These are phyloP conservation scores for Aureobasidium zeae DNA, from an alignment of 2,329 filamentous ascomycete genomes.

Conservation along the genomic window DNA sequence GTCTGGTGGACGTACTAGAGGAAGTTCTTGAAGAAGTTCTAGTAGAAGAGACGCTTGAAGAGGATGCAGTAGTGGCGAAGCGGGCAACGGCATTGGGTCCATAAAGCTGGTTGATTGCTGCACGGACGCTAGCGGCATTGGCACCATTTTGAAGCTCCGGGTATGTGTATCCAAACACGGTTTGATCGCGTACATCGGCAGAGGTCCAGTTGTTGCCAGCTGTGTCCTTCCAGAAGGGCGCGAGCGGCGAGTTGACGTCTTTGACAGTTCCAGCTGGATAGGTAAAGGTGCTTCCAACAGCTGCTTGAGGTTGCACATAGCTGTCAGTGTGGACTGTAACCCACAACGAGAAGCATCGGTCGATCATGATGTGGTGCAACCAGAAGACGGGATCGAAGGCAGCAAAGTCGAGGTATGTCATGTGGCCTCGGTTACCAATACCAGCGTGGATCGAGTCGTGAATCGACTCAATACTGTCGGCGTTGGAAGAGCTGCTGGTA, in stretches of 20 bases:
- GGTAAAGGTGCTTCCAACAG: conserved; percentile 52
- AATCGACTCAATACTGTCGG: conserved; percentile 49
- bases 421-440: conserved; percentile 54
- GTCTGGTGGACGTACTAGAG: too few relatives aligned
- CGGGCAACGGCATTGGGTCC: conserved; percentile 1
- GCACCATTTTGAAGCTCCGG: conserved; percentile 47
- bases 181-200: conserved; percentile 48
- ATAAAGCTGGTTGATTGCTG: conserved; percentile 53
- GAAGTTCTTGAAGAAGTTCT: too few relatives aligned
- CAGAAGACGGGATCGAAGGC: conserved; percentile 75
- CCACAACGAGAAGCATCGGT: conserved; percentile 69
- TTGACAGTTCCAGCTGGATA: conserved; percentile 42
- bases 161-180: conserved; percentile 65
- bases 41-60: too few relatives aligned
- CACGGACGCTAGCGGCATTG: conserved; percentile 36
- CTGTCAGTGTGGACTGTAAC: conserved; percentile 60
- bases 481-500: conserved; percentile 35
- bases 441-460: conserved; percentile 44
- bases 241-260: conserved; percentile 38
- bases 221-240: conserved; percentile 55
- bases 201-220: conserved; percentile 61
- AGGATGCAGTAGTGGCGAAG: too few relatives aligned
- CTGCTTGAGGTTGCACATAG: conserved; percentile 51
- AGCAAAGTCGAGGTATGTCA: conserved; percentile 61
- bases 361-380: conserved; percentile 65